phyloP scores from a whole-genome alignment of 768 basidiomycete genomes.

The Amanita polypyramis region DNA sequence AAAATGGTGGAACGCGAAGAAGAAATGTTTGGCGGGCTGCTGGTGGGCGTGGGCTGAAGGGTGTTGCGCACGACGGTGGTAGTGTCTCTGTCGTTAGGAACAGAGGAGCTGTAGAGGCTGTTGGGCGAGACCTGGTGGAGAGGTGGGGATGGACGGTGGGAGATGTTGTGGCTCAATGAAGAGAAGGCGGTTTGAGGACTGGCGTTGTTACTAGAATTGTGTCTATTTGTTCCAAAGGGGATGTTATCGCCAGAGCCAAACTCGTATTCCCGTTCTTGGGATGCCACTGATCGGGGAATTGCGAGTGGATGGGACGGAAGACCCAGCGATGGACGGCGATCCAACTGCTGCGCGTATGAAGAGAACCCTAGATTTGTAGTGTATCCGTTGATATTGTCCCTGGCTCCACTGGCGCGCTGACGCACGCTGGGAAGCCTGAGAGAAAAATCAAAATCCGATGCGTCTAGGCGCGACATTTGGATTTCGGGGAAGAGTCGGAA shows the following conservation, averaged over 20 bases:
- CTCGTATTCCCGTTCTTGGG: constrained; percentile 22
- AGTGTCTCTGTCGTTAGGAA: constrained; percentile 23
- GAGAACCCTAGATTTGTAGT: constrained; percentile 10
- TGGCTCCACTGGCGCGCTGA: constrained; percentile 13
- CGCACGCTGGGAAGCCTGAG: constrained; percentile 20
- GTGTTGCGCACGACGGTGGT: constrained; percentile 19
- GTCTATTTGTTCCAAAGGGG: constrained; percentile 31
- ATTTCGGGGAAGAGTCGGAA: constrained; percentile 4
- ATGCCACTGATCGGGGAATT: constrained; percentile 18
- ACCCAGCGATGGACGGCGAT: constrained; percentile 21
- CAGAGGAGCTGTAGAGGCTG: constrained; percentile 16
- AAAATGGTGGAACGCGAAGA: constrained; percentile 56
- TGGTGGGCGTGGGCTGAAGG: constrained; percentile 15
- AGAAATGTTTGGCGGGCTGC: constrained; percentile 12
- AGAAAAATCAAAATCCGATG: constrained; percentile 29
- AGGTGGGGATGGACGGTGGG: constrained; percentile 23
- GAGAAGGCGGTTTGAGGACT: constrained; percentile 24
- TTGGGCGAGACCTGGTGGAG: constrained; percentile 15
- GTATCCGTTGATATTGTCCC: constrained; percentile 14
- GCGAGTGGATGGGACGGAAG: constrained; percentile 7
- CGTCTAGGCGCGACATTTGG: constrained; percentile 34
- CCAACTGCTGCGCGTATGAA: constrained; percentile 15
- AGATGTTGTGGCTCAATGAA: constrained; percentile 35
- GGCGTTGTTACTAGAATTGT: constrained; percentile 22
- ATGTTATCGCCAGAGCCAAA: constrained; percentile 13